Evolutionary conservation across 805 yeast genomes (phyloP).

Genomic region (Vanderwaltozyma tropicalis): DNA sequence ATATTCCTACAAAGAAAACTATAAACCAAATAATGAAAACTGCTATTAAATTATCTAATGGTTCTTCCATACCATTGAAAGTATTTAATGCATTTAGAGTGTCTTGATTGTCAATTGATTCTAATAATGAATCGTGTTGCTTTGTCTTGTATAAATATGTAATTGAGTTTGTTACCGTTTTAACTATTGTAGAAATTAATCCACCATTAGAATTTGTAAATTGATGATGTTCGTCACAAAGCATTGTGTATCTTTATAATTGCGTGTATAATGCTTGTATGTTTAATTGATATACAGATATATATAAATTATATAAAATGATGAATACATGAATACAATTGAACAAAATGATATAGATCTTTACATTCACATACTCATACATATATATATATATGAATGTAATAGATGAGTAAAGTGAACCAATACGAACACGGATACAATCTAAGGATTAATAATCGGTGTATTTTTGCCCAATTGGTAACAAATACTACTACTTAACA

Average conservation of each 20-base stretch:
- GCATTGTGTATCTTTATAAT: background rate
- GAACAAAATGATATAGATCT: no score
- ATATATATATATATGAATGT: no score
- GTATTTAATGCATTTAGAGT: background rate
- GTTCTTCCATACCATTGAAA: background rate
- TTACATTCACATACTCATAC: no score
- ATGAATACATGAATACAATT: no score
- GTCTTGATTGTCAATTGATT: background rate
- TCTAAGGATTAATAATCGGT: no score
- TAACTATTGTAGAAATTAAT: constrained; percentile 1
- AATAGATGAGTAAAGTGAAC: no score
- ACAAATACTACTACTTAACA: no score
- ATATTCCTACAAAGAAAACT: constrained; percentile 1
- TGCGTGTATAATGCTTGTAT: no score
- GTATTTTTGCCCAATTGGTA: no score
- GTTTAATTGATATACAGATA: no score
- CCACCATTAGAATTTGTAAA: background rate
- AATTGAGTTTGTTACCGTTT: constrained; percentile 1
- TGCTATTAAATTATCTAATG: constrained; percentile 3
- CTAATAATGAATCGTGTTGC: background rate
- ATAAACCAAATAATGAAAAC: constrained; percentile 4
- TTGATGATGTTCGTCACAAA: background rate
- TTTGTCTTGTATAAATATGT: background rate
- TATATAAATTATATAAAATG: no score
- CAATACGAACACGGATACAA: no score